phyloP scores from a whole-genome alignment of 805 yeast genomes.

The Yarrowia yakushimensis region DNA sequence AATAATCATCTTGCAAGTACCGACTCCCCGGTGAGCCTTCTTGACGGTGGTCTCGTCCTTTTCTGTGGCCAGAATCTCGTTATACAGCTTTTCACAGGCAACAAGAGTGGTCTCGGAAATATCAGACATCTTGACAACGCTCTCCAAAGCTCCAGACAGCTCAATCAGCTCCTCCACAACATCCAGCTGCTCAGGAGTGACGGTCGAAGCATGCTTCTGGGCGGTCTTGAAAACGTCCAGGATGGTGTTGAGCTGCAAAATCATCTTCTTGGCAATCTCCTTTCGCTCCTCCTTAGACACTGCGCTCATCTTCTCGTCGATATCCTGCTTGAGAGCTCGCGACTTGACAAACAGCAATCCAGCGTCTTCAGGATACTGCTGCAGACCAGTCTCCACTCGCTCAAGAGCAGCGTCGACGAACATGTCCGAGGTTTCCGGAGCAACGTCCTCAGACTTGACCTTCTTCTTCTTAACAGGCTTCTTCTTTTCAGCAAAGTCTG shows the following conservation, averaged over 20 bases:
- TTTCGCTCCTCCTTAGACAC: background rate
- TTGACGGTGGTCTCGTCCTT: constrained; percentile 13
- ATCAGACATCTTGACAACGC: constrained; percentile 33
- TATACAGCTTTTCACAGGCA: background rate
- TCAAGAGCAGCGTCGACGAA: constrained; percentile 72
- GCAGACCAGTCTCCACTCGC: constrained; percentile 58
- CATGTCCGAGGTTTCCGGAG: constrained; percentile 44
- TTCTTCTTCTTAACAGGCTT: constrained; percentile 28
- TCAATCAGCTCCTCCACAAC: constrained; percentile 56
- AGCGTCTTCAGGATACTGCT: constrained; percentile 45
- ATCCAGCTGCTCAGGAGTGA: constrained; percentile 32
- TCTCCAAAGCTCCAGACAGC: constrained; percentile 57
- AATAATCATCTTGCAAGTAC: constrained; percentile 35
- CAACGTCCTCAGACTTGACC: constrained; percentile 30
- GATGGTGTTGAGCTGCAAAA: constrained; percentile 36
- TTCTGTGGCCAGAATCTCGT: background rate
- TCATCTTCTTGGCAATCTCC: constrained; percentile 1
- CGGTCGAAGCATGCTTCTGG: constrained; percentile 31
- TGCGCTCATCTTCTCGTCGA: constrained; percentile 39
- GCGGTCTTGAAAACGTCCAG: constrained; percentile 47
- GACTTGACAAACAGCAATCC: constrained; percentile 53
- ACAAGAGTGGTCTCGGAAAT: constrained; percentile 10
- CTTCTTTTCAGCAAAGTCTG: constrained; percentile 33
- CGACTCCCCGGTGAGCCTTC: constrained; percentile 37
- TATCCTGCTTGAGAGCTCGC: constrained; percentile 43